Evolutionary conservation across 768 basidiomycete genomes (phyloP), one percentile per base, ranked within the genome.

Genomic region (Butyriboletus loyo): DNA sequence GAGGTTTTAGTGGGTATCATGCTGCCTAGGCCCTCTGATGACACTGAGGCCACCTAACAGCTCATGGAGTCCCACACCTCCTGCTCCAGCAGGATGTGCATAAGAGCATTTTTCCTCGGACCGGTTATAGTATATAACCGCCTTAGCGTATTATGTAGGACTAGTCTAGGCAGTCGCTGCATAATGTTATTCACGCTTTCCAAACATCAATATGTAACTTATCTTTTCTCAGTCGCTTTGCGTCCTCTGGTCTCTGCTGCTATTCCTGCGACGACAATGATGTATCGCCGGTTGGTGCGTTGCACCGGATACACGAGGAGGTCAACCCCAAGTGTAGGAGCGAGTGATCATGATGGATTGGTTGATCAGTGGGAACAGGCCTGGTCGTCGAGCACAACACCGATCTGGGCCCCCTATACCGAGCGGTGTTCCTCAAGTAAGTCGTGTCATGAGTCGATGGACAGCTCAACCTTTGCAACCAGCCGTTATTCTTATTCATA

Each of bases 231-330:
- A n/a, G n/a, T n/a, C n/a, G n/a, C 25, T 27, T 60, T n/a, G 46
- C 52, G 47, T 60, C 60, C 14, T 31, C 53, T 48, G 48, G 53
- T n/a, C 37, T 65, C 30, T 50, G 63, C 45, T 27, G 39, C 51
- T 3, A 28, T 63, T 17, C 49, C 64, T 30, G 11, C 37, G 21
- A 5, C 27, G 2, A 48, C 49, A 28, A 30, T 0, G 21, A 19
- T 27, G 28, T 44, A 6, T 10, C 54, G 2, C 57, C 43, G 7
- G 15, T n/a, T 11, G 64, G 58, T 2, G 52, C 55, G 22, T 28
- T 64, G 41, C 52, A 52, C 35, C 53, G 56, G 21, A 52, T 68
- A 45, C 64, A 66, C 38, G 41, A 68, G 38, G 49, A 53, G 36
- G 52, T 55, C 35, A 37, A 44, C 40, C 63, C 57, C n/a, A 53